Evolutionary conservation across 441 rosid species (phyloP).

Genomic region (Syzygium syzygioides): DNA sequence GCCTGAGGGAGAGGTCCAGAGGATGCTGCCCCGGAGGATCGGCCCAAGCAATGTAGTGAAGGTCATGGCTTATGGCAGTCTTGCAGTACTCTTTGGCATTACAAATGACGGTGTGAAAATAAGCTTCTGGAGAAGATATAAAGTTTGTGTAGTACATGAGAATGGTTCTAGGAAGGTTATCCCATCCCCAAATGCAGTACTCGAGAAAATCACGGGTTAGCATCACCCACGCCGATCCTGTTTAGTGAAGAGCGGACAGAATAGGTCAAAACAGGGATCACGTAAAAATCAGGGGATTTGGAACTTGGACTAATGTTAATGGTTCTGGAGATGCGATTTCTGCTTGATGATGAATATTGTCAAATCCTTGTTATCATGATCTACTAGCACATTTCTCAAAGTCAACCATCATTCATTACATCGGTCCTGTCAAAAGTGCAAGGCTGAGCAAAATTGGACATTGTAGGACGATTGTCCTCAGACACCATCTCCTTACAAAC

Average conservation of each 20-base stretch:
- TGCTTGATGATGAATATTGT: not conserved
- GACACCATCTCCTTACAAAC: not conserved
- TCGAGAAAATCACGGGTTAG: conserved; percentile 36
- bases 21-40: conserved; percentile 6
- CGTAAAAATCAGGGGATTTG: not conserved
- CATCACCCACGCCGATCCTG: conserved; percentile 59
- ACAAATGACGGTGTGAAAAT: conserved; percentile 58
- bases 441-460: not conserved
- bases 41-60: conserved; percentile 25
- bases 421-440: not conserved
- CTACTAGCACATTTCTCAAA: not conserved
- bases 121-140: conserved; percentile 34
- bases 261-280: not conserved
- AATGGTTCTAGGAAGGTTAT: conserved; percentile 47
- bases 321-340: not conserved
- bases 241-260: not conserved
- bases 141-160: conserved; percentile 49
- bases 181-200: conserved; percentile 48
- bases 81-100: conserved; percentile 39
- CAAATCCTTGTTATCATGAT: not conserved
- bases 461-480: not conserved
- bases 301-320: not conserved
- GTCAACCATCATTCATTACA: not conserved
- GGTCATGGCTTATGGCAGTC: conserved; percentile 24
- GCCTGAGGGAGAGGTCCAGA: not conserved